Percentiles rank a stretch among this genome's conserved stretches.
phyloP scores from a whole-genome alignment of 2,329 filamentous ascomycete species.

The Metarhizium robertsii region DNA sequence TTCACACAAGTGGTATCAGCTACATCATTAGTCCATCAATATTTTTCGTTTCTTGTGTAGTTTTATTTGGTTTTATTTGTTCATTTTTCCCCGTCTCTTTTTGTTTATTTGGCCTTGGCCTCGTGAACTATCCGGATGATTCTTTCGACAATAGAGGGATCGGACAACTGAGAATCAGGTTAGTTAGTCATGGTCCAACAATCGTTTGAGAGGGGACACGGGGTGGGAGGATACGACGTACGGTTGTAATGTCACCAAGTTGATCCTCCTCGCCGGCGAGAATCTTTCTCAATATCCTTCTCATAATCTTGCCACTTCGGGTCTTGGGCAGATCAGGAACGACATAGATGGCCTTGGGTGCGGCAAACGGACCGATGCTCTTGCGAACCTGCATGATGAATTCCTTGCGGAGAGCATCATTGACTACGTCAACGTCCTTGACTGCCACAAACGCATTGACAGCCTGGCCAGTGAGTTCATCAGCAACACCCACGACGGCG shows the following conservation, averaged over 20 bases:
- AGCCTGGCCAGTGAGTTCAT: conserved; percentile 93
- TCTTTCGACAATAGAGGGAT: conserved; percentile 79
- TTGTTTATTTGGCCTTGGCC: conserved; percentile 40
- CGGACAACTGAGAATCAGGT: conserved; percentile 57
- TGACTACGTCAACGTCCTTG: conserved; percentile 71
- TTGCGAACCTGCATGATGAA: conserved; percentile 90
- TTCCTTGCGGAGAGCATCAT: conserved; percentile 82
- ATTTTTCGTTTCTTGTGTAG: not conserved
- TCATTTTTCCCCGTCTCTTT: not conserved
- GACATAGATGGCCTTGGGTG: conserved; percentile 85
- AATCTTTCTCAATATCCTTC: conserved; percentile 93
- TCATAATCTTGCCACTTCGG: conserved; percentile 97
- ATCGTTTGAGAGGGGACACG: not conserved
- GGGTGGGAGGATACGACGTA: conserved; percentile 36
- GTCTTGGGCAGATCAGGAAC: conserved; percentile 96
- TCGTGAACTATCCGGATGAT: conserved; percentile 78
- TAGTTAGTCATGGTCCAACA: not conserved
- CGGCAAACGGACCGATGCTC: conserved; percentile 94
- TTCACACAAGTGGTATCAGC: conserved; percentile 1
- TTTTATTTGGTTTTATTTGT: not conserved
- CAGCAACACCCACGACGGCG: conserved; percentile 84
- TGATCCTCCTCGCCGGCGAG: conserved; percentile 95
- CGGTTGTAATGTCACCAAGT: conserved; percentile 84
- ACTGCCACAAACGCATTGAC: conserved; percentile 95
- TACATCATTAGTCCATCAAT: not conserved